Conservation (phyloP, 768 basidiomycete genomes). For the Termitomyces sp. region DNA sequence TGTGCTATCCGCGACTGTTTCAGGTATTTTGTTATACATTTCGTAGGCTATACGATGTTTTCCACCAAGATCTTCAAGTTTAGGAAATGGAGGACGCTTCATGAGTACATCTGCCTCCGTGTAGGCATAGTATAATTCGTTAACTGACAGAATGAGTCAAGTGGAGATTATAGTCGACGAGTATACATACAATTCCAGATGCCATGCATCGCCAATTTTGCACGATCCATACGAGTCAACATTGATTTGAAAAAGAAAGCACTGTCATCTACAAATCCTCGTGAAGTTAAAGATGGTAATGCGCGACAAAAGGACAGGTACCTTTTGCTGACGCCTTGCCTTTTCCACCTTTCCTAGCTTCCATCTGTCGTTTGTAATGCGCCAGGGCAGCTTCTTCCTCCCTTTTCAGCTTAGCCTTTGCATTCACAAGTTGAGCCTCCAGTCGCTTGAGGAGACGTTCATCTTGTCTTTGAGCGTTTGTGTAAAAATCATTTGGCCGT, state of each 20-base stretch:
- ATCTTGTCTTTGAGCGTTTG: constrained; percentile 21
- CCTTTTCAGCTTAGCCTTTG: constrained; percentile 21
- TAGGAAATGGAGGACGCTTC: constrained; percentile 23
- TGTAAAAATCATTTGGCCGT: constrained; percentile 19
- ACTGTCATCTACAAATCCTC: constrained; percentile 13
- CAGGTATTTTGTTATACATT: constrained; percentile 27
- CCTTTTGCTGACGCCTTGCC: constrained; percentile 13
- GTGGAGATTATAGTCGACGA: background rate
- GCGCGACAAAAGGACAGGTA: background rate
- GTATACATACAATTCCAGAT: constrained; percentile 27
- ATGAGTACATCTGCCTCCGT: constrained; percentile 23
- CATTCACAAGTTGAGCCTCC: constrained; percentile 25
- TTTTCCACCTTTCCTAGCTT: constrained; percentile 18
- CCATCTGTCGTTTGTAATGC: constrained; percentile 9
- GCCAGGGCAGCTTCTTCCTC: constrained; percentile 21
- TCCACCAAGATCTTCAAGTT: constrained; percentile 21
- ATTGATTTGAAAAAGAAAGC: constrained; percentile 28
- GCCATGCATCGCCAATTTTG: constrained; percentile 21
- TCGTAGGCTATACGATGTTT: constrained; percentile 25
- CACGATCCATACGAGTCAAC: constrained; percentile 26
- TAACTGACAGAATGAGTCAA: constrained; percentile 19
- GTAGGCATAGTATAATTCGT: constrained; percentile 24
- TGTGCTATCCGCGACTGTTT: constrained; percentile 19
- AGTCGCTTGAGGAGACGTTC: constrained; percentile 29
- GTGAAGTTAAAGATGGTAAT: background rate